Base-by-base conservation (phyloP, 495 filamentous ascomycete genomes). In the Emericellopsis terricola region DNA sequence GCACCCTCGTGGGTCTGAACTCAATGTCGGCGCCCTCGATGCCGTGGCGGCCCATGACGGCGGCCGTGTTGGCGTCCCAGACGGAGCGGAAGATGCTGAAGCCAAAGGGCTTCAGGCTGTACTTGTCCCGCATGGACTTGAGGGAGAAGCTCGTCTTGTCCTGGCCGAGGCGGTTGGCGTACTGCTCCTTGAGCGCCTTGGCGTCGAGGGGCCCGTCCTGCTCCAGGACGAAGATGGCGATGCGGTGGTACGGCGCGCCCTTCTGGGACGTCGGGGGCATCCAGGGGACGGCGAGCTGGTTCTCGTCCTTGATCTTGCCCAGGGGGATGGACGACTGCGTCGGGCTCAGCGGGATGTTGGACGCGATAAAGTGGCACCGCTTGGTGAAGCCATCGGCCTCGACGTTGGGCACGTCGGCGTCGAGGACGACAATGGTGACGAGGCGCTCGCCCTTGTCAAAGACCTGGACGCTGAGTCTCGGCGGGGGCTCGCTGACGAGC, bases 161-260 rank as follows among this genome's bases (percentile, higher is more conserved):
- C n/a, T n/a, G n/a, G 13, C 62, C 65, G 23, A 85, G 72, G 26
- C 83, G 57, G 28, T 51, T 39, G 19, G 41, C 43, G 43, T 62
- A 65, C 2, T 55, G 57, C 38, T 63, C 57, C 42, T 69, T 68
- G n/a, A 85, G 48, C 11, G 60, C 52, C 6, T 50, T 60, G 21
- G 69, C 53, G 45, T 91, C 74, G 28, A 94, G 42, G 1, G 53
- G 55, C 37, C 62, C 42, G 27, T 67, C 60, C 57, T 99, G 89
- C 56, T 86, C 65, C 20, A 96, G 60, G 31, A 96, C 61, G 53
- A 94, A 81, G 32, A 96, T 49, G 19, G 70, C 68, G 23, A 92
- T 64, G 33, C 89, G 78, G 58, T 94, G 91, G 52, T 94, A 96
- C 2, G 84, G 84, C 11, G 73, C 66, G 31, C 89, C 89, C 60